These are phyloP conservation scores for Chaetomium tenue DNA, from an alignment of 495 filamentous ascomycete genomes.

Conservation along the genomic window DNA sequence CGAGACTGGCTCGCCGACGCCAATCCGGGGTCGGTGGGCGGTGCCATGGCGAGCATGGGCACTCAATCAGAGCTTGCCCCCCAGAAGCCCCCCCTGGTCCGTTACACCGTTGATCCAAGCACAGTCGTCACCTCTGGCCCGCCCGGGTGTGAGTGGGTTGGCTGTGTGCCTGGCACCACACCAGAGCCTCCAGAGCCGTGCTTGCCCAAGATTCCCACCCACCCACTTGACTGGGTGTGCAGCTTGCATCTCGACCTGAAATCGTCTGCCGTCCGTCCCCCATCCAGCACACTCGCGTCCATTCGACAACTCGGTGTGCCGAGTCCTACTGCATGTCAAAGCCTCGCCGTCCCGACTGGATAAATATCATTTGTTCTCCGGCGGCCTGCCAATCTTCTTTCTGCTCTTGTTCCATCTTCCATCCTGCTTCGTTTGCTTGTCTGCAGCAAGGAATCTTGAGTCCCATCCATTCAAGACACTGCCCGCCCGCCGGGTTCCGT, in stretches of 20 bases:
- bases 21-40: constrained; percentile 30
- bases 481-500: background rate
- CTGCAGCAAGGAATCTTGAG: constrained; percentile 12
- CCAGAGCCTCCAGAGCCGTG: constrained; percentile 11
- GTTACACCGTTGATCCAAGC: constrained; percentile 33
- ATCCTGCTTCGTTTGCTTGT: constrained; percentile 17
- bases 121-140: constrained; percentile 29
- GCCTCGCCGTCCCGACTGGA: constrained; percentile 34
- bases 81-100: constrained; percentile 28
- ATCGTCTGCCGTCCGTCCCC: constrained; percentile 9
- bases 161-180: constrained; percentile 10
- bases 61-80: constrained; percentile 18
- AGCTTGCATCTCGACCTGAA: constrained; percentile 35
- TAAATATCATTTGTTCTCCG: constrained; percentile 36
- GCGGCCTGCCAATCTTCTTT: constrained; percentile 26
- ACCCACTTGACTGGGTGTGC: constrained; percentile 23
- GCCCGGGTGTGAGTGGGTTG: constrained; percentile 8
- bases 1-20: constrained; percentile 25
- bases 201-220: constrained; percentile 16
- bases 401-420: background rate
- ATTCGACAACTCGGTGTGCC: constrained; percentile 18
- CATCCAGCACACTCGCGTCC: constrained; percentile 5
- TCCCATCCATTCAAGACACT: constrained; percentile 15
- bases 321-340: constrained; percentile 17
- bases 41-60: no score